Conservation (phyloP, 495 filamentous ascomycete species). For the Aspergillus baeticus region DNA sequence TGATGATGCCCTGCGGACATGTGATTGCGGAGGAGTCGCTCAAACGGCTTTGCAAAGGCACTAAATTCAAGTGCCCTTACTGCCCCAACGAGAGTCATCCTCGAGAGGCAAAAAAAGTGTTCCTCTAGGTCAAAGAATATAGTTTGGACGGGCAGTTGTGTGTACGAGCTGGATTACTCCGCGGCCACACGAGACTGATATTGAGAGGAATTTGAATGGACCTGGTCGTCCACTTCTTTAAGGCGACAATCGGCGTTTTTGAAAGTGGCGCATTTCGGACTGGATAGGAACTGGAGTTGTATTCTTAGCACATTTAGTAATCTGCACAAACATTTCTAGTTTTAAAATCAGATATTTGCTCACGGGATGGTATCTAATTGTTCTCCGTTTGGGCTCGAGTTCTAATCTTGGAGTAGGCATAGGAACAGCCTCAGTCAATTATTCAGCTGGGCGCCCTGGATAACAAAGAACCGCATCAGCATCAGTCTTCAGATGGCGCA, state of each 20-base stretch:
- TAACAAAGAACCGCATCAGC: neutral
- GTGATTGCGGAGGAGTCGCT: slow-evolving; percentile 86
- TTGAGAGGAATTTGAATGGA: neutral
- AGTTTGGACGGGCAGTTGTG: neutral
- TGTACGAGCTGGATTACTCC: slow-evolving; percentile 10
- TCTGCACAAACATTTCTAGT: neutral
- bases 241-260: slow-evolving; percentile 8
- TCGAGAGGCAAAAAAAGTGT: slow-evolving; percentile 74
- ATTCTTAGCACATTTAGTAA: neutral
- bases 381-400: too few species aligned
- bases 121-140: slow-evolving; percentile 31
- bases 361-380: neutral
- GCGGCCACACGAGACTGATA: slow-evolving; percentile 5
- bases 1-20: slow-evolving; percentile 98
- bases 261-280: slow-evolving; percentile 5
- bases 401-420: too few species aligned
- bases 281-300: neutral
- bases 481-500: neutral
- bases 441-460: too few species aligned
- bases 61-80: slow-evolving; percentile 91
- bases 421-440: too few species aligned
- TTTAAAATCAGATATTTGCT: neutral
- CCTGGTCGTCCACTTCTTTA: neutral
- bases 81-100: slow-evolving; percentile 82
- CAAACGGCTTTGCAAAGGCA: slow-evolving; percentile 71